Conservation (phyloP, 1,139 yeast genomes). For the Yamadazyma sp. region DNA sequence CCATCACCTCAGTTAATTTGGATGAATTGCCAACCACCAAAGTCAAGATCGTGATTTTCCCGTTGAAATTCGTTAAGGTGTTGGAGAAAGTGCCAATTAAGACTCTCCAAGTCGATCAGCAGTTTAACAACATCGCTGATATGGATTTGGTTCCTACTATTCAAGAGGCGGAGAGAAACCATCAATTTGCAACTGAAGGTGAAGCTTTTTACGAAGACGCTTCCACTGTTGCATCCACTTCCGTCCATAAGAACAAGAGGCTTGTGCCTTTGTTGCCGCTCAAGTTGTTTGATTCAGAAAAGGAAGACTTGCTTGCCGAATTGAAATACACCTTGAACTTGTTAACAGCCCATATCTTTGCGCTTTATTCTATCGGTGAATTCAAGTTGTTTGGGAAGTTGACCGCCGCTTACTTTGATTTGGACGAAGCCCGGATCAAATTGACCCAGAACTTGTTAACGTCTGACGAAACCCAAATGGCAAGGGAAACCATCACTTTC, state of each 20-base stretch:
- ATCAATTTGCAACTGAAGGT: conserved; percentile 31
- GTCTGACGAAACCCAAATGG: conserved; percentile 51
- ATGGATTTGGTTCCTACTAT: conserved; percentile 44
- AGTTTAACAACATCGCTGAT: conserved; percentile 34
- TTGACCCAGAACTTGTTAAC: conserved; percentile 61
- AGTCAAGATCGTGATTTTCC: conserved; percentile 57
- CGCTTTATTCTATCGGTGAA: conserved; percentile 71
- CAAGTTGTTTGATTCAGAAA: conserved; percentile 28
- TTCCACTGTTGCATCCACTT: no score
- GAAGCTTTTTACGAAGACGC: conserved; percentile 3
- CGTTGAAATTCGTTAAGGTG: conserved; percentile 50
- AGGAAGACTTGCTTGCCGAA: conserved; percentile 50
- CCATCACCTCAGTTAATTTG: conserved; percentile 58
- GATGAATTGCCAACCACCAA: conserved; percentile 62
- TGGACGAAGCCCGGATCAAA: conserved; percentile 65
- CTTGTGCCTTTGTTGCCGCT: conserved; percentile 57
- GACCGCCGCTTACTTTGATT: conserved; percentile 51
- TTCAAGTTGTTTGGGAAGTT: conserved; percentile 60
- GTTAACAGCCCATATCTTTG: conserved; percentile 63
- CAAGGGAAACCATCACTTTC: conserved; percentile 61
- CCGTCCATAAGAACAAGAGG: conserved; percentile 13
- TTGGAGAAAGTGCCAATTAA: conserved; percentile 34
- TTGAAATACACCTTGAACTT: conserved; percentile 56
- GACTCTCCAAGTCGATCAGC: conserved; percentile 24
- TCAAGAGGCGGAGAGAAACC: conserved; percentile 42